Percentiles rank a stretch among this genome's conserved stretches.
phyloP scores from a whole-genome alignment of 2,329 filamentous ascomycete species.

The Neonectria ditissima region DNA sequence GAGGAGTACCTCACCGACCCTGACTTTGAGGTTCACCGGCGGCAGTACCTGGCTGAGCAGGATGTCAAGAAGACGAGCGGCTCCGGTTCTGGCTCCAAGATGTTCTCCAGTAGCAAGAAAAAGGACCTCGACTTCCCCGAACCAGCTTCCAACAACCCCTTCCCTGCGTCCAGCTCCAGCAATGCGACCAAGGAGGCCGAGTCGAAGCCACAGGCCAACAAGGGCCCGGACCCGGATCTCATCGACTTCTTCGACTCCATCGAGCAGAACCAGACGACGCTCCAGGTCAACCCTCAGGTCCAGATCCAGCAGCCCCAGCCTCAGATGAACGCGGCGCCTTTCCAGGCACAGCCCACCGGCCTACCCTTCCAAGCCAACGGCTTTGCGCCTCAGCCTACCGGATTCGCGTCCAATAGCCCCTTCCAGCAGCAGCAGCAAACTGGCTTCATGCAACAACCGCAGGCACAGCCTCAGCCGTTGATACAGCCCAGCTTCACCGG shows the following conservation, averaged over 20 bases:
- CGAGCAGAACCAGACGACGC: slow-evolving; percentile 84
- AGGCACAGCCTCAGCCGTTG: slow-evolving; percentile 53
- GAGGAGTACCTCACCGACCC: slow-evolving; percentile 95
- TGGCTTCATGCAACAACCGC: slow-evolving; percentile 51
- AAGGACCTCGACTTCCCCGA: slow-evolving; percentile 53
- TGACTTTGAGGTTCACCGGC: slow-evolving; percentile 92
- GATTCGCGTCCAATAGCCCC: slow-evolving; percentile 44
- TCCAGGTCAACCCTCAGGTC: slow-evolving; percentile 60
- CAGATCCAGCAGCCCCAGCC: slow-evolving; percentile 52
- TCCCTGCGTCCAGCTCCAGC: slow-evolving; percentile 50
- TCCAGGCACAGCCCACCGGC: slow-evolving; percentile 47
- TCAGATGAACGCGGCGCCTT: slow-evolving; percentile 46
- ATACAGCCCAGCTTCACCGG: slow-evolving; percentile 70
- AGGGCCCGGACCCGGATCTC: slow-evolving; percentile 79
- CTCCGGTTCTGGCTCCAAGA: slow-evolving; percentile 45
- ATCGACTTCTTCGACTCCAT: slow-evolving; percentile 97
- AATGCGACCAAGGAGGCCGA: slow-evolving; percentile 48
- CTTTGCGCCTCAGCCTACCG: slow-evolving; percentile 49
- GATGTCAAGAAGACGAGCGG: slow-evolving; percentile 73
- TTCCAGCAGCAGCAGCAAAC: slow-evolving; percentile 50
- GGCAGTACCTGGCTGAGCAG: slow-evolving; percentile 91
- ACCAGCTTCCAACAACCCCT: slow-evolving; percentile 58
- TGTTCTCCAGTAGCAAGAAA: slow-evolving; percentile 47
- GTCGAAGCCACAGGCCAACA: slow-evolving; percentile 64
- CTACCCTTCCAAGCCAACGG: slow-evolving; percentile 41